Evolutionary conservation across 2,329 filamentous ascomycete species (phyloP), one percentile per base, ranked within the genome.

Genomic region (Fusarium sp.): DNA sequence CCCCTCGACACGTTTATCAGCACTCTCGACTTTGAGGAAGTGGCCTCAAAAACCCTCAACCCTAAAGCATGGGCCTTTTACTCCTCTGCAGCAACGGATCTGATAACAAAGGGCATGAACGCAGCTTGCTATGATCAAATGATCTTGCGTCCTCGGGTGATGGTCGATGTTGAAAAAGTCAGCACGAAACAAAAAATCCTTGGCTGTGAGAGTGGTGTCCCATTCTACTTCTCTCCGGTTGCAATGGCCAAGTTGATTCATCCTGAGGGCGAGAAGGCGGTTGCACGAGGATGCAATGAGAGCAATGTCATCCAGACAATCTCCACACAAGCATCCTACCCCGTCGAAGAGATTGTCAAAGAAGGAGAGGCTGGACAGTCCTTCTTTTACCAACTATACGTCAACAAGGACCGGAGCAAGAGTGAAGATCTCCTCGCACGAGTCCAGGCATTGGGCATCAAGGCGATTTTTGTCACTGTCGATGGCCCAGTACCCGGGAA

Each of bases 171-270:
- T 14, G 18, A 32, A 9, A 25, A 30, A 5, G 72, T 79, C 3
- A 65, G 50, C 23, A 76, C 73, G 0, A 50, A 48, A 18, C 73
- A 74, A 2, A 69, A 13, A 6, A 59, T 80, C 0, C 72, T 79
- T 8, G 76, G 77, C 2, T 75, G 68, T 20, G 14, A 59, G 0
- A 68, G 77, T 4, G 72, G 67, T 7, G 30, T 78, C 5, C 79
- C 79, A 0, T 61, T 80, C 11, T 80, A 73, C 41, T 72, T 77
- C 14, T 68, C 83, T 88, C 83, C 88, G 34, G 86, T 87, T 66
- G 85, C 83, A 8, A 82, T 86, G 66, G 83, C 84, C 78, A 80
- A 87, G 80, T 77, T 87, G 2, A 83, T 81, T 57, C 86, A 87
- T 5, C 87, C 89, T 2, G 69, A 72, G 3, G 71, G 68, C 2